phyloP scores from a whole-genome alignment of 2,329 filamentous ascomycete genomes.

The Cyphellophora europaea region DNA sequence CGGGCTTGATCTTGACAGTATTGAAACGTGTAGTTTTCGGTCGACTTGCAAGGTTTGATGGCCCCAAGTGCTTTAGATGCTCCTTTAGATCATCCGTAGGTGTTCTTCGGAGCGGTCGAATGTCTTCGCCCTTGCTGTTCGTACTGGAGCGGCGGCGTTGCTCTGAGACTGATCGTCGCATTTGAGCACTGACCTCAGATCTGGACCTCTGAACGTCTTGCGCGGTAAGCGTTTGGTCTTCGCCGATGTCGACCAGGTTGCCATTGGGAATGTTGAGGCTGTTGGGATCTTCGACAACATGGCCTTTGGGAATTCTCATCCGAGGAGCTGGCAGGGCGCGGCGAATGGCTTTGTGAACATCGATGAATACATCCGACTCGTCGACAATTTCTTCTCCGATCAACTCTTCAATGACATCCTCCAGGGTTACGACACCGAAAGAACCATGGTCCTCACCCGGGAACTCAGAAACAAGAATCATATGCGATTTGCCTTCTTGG shows the following conservation, averaged over 20 bases:
- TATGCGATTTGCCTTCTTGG: slow-evolving; percentile 97
- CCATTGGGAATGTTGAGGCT: slow-evolving; percentile 19
- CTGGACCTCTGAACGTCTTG: slow-evolving; percentile 14
- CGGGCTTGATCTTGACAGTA: slow-evolving; percentile 58
- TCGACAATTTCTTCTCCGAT: slow-evolving; percentile 99
- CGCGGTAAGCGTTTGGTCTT: slow-evolving; percentile 27
- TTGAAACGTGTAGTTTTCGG: slow-evolving; percentile 53
- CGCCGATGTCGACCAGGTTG: slow-evolving; percentile 37
- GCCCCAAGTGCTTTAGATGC: slow-evolving; percentile 55
- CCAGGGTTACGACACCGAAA: slow-evolving; percentile 85
- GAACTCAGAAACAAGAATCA: slow-evolving; percentile 87
- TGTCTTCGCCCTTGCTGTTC: slow-evolving; percentile 20
- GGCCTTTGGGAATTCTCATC: slow-evolving; percentile 53
- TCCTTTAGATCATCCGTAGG: slow-evolving; percentile 47
- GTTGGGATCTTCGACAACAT: slow-evolving; percentile 35
- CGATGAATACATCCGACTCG: slow-evolving; percentile 95
- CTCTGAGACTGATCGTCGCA: not conserved
- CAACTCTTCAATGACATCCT: slow-evolving; percentile 96
- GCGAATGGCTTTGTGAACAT: slow-evolving; percentile 95
- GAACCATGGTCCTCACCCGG: slow-evolving; percentile 89
- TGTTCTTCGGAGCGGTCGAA: slow-evolving; percentile 33
- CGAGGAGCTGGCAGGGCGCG: slow-evolving; percentile 78
- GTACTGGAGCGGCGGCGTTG: slow-evolving; percentile 24
- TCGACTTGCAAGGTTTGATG: slow-evolving; percentile 52
- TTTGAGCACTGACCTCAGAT: slow-evolving; percentile 12